A percentile compares a stretch with the other conserved stretches of the same genome.
Conservation (phyloP, 106 monocot species). For the Acorus gramineus region DNA sequence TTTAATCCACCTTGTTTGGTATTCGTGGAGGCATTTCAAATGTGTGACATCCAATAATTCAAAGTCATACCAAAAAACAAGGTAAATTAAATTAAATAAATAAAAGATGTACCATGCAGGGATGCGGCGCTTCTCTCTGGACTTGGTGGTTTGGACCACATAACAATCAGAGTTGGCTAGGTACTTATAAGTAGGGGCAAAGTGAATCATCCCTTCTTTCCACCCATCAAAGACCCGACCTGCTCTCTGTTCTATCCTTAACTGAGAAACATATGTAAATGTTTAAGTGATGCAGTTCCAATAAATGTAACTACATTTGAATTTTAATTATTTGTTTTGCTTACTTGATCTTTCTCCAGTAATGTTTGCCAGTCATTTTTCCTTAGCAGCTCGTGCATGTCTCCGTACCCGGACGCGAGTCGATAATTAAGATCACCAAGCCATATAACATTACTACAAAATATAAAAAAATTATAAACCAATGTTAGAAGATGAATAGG, state of each 20-base stretch:
- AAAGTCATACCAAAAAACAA: background rate
- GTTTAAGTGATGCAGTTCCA: too few relatives aligned
- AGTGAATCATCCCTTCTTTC: slow-evolving; percentile 69
- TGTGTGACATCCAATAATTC: too few relatives aligned
- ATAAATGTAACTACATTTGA: background rate
- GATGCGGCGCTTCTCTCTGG: slow-evolving; percentile 45
- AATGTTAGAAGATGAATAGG: background rate
- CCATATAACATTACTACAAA: slow-evolving; percentile 71
- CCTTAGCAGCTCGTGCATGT: slow-evolving; percentile 31
- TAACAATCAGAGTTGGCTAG: slow-evolving; percentile 52
- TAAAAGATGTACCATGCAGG: slow-evolving; percentile 66
- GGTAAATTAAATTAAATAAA: background rate
- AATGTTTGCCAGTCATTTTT: slow-evolving; percentile 56
- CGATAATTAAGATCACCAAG: slow-evolving; percentile 85
- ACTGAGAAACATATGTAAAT: slow-evolving; percentile 20
- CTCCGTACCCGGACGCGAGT: slow-evolving; percentile 19
- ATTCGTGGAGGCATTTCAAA: too few relatives aligned
- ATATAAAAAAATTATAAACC: background rate
- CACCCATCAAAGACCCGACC: slow-evolving; percentile 66
- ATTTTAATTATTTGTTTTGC: background rate
- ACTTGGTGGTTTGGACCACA: slow-evolving; percentile 24
- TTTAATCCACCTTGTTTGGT: too few relatives aligned
- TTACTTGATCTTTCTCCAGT: slow-evolving; percentile 75
- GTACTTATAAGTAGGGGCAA: slow-evolving; percentile 87
- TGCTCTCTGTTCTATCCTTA: slow-evolving; percentile 44